Conservation (phyloP, 2,329 filamentous ascomycete species). For the Harringtonia aguacate region DNA sequence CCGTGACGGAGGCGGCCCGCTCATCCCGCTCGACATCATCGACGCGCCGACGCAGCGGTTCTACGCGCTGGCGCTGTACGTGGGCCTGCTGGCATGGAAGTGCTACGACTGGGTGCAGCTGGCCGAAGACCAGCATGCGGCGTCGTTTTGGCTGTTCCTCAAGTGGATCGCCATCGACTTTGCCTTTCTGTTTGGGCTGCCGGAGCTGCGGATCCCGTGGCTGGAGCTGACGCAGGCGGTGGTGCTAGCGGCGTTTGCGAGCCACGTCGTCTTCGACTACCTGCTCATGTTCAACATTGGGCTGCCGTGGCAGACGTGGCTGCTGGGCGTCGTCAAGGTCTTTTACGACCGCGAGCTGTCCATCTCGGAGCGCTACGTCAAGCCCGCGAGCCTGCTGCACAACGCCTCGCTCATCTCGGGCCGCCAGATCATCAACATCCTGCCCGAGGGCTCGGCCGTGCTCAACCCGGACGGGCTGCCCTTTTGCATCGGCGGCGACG, state of each 20-base stretch:
- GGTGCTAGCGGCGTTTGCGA: constrained; percentile 58
- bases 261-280: constrained; percentile 64
- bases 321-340: constrained; percentile 64
- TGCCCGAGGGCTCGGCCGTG: constrained; percentile 87
- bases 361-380: constrained; percentile 87
- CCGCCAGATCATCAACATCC: constrained; percentile 93
- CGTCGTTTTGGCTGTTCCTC: constrained; percentile 81
- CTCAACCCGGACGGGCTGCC: constrained; percentile 73
- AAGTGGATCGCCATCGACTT: constrained; percentile 91
- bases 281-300: constrained; percentile 90
- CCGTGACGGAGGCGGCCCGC: too few species aligned
- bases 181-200: constrained; percentile 76
- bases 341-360: constrained; percentile 89
- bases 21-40: constrained; percentile 72
- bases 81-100: constrained; percentile 67
- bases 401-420: constrained; percentile 91
- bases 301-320: constrained; percentile 59
- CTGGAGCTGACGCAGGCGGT: constrained; percentile 76
- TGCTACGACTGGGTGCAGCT: constrained; percentile 76
- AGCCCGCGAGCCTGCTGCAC: constrained; percentile 75
- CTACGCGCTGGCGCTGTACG: constrained; percentile 74
- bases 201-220: constrained; percentile 88
- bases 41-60: constrained; percentile 87
- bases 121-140: constrained; percentile 62
- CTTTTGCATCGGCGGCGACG: constrained; percentile 65